Evolutionary conservation across 2,329 filamentous ascomycete genomes (phyloP), one percentile per base, ranked within the genome.

Genomic region (Fusarium sp.): DNA sequence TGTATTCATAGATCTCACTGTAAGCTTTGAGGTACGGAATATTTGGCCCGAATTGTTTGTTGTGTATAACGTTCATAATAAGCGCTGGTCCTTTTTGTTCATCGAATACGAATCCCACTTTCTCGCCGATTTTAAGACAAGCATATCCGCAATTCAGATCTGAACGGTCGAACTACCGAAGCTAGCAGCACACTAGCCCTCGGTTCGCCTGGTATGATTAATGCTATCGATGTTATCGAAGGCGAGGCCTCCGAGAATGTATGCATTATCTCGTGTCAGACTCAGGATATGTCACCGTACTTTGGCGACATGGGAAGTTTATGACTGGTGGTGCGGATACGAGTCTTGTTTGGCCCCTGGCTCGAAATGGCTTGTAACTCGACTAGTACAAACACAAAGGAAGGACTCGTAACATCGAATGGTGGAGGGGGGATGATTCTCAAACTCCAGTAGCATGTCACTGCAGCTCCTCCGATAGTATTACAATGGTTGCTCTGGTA

Each of bases 131-230:
- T 54, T 39, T 18, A 54, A 54, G 50, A 33, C 59, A 65, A 39
- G 39, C 28, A 30, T 62, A 36, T 50, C 58, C 26, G 50, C 38
- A 60, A 33, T 38, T 50, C n/a, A 47, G 38, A 57, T 65, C 60
- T 57, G 54, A 65, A 65, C 51, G 54, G 56, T 67, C 58, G 28
- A 61, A 64, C 39, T 67, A 44, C 53, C 64, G 62, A 39, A 47
- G 54, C 64, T 67, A 67, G 38, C 33, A 67, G 20, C 33, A 50
- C 38, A 16, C 50, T 67, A 26, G 33, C 24, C 33, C 62, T 57
- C 44, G 62, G 60, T 26, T 28, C 42, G 42, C 30, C 16, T 58
- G 24, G 28, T 13, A 50, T 57, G 18, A 30, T 48, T 24, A 50
- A 50, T 48, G 20, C 55, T 30, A n/a, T 50, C 28, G 20, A 47